Evolutionary conservation across 2,329 filamentous ascomycete genomes (phyloP).

Genomic region (Ascochyta lentis): DNA sequence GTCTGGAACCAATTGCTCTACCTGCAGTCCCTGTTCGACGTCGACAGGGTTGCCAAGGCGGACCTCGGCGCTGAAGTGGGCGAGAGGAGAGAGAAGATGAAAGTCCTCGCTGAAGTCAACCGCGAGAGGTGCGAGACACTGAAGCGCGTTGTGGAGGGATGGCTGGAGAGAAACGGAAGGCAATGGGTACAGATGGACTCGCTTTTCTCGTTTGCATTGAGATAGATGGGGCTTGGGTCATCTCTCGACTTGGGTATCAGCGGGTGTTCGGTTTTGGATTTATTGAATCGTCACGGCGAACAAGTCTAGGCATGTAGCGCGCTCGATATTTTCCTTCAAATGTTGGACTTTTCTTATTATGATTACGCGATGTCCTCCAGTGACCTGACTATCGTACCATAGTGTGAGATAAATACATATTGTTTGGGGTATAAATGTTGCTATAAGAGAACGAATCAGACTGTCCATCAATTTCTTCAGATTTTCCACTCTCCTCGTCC

Average conservation of each 20-base stretch:
- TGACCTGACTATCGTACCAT: neutral
- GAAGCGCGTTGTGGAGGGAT: constrained; percentile 78
- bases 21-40: constrained; percentile 83
- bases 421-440: constrained; percentile 21
- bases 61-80: constrained; percentile 60
- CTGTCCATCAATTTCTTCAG: neutral
- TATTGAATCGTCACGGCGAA: neutral
- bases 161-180: constrained; percentile 86
- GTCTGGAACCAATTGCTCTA: constrained; percentile 96
- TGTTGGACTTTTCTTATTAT: neutral
- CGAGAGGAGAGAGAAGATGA: constrained; percentile 60
- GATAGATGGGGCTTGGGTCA: constrained; percentile 14
- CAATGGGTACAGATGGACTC: constrained; percentile 95
- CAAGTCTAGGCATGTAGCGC: neutral
- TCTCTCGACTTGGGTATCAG: neutral
- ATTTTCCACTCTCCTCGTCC: neutral
- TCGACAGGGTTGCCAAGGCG: constrained; percentile 74
- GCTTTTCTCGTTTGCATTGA: constrained; percentile 71
- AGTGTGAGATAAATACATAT: neutral
- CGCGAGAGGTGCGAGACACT: constrained; percentile 77
- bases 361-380: neutral
- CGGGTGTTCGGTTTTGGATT: neutral
- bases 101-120: constrained; percentile 82
- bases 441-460: constrained; percentile 5
- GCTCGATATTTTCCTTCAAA: neutral